Evolutionary conservation across 2,329 filamentous ascomycete genomes (phyloP), one percentile per base, ranked within the genome.

Genomic region (Aspergillus aculeatus): DNA sequence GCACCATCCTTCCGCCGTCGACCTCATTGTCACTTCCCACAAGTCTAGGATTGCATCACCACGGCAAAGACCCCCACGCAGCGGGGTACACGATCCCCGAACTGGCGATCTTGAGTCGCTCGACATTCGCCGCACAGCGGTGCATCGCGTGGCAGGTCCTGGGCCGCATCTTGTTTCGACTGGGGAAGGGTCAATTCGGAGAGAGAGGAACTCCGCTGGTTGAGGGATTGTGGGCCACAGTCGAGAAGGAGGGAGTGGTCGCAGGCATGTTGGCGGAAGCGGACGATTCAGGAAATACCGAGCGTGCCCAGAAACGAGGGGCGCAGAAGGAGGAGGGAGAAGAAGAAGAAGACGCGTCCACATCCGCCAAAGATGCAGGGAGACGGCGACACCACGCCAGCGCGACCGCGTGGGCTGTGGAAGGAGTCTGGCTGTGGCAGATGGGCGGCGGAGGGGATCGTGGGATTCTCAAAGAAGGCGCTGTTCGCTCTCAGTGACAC

Each of bases 61-160:
- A 99, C 74, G 92, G 90, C 63, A 87, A 93, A 60, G 93, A 94
- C 1, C 95, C 95, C 16, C 92, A 96, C 75, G 91, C 93, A 1
- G 95, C 95, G 0, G 95, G 95, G 0, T 99, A 99, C 76, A 98
- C 95, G 0, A 85, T 99, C 31, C 86, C 87, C 0, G 95, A 99
- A 75, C 82, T 99, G 1, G 88, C 92, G 1, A 86, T 89, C 32
- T 83, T 97, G 2, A 87, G 91, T 4, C 84, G 94, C 35, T 96
- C 91, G 57, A 86, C 88, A 0, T 91, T 96, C 21, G 86, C 95
- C 0, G 89, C 90, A 0, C 95, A 99, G 79, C 81, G 94, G 11
- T 97, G 95, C 70, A 84, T 98, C 62, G 92, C 95, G 0, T 97
- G 92, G 75, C 94, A 96, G 76, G 94, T 93, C 0, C 80, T 98